Evolutionary conservation across 176 grass and related monocot species (phyloP), one percentile per base, ranked within the genome.

Genomic region (Aegilops bicornis): DNA sequence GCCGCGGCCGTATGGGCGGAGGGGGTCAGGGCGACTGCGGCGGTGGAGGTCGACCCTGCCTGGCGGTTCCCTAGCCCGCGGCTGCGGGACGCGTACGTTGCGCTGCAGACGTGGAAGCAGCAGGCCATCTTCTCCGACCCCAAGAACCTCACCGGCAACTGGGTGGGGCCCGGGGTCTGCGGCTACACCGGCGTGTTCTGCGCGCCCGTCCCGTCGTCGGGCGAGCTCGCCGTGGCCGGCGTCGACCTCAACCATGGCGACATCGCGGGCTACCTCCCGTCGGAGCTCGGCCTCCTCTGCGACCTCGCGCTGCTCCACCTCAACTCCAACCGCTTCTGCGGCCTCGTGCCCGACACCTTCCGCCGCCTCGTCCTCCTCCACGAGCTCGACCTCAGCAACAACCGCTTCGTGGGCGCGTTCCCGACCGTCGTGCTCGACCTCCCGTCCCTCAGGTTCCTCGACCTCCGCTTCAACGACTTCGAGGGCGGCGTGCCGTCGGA

Each of bases 361-460:
- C 70, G 86, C 80, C 52, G 76, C 12, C 85, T 99, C n/a, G 83
- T 59, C 47, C 89, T 89, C 63, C 97, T 99, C 76, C 83, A 48
- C 75, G 97, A 99, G 85, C 88, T 99, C 86, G 97, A 99, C 83
- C 92, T 99, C 79, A 99, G 97, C 92, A 99, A 96, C 87, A 99
- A 99, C 89, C 90, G 94, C 76, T 75, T 99, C 42, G 94, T 93
- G 0, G 97, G 97, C 4, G 47, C 48, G 1, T 99, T 99, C 88
- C 97, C 97, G 3, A 14, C 60, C 22, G 94, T 94, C 70, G 90
- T 96, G 10, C 97, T 99, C 35, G 82, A 79, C 10, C 89, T 99
- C 12, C 93, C 93, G 3, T n/a, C 68, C 4, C 90, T 95, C 81
- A 50, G 14, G 43, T 95, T 90, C 73, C 89, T 95, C 70, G 94